Percentiles rank a stretch among this genome's conserved stretches.
phyloP scores from a whole-genome alignment of 2,329 filamentous ascomycete genomes.

The Periglandula ipomoeae region DNA sequence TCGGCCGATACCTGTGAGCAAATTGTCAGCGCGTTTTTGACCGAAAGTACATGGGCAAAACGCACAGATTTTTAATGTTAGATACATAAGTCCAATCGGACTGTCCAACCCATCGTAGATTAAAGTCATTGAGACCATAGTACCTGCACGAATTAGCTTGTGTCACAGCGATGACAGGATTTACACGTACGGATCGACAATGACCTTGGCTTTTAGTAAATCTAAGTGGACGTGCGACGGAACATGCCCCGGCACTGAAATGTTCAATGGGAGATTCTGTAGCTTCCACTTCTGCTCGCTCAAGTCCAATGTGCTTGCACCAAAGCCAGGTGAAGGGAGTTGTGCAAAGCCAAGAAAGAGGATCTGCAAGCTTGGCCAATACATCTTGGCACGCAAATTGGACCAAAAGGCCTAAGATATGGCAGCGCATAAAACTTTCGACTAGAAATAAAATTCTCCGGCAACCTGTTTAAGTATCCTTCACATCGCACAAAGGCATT shows the following conservation, averaged over 20 bases:
- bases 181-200: slow-evolving; percentile 31
- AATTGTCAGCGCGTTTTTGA: neutral
- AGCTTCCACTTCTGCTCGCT: slow-evolving; percentile 7
- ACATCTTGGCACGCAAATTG: neutral
- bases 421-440: slow-evolving; percentile 4
- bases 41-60: neutral
- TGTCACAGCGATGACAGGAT: neutral
- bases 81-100: slow-evolving; percentile 53
- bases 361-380: neutral
- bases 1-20: slow-evolving; percentile 12
- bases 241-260: slow-evolving; percentile 38
- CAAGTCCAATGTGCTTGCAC: slow-evolving; percentile 1
- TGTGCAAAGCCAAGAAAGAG: neutral
- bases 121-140: slow-evolving; percentile 48
- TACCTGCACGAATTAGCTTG: slow-evolving; percentile 22
- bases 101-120: slow-evolving; percentile 45
- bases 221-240: slow-evolving; percentile 53
- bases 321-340: neutral
- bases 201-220: slow-evolving; percentile 41
- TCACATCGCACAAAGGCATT: too few relatives aligned
- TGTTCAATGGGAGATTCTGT: slow-evolving; percentile 13
- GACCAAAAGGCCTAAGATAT: neutral
- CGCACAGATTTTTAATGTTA: slow-evolving; percentile 30
- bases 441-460: too few relatives aligned
- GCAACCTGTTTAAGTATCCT: too few relatives aligned